Evolutionary conservation across 805 yeast species (phyloP).

Genomic region (Wickerhamiella parazyma): DNA sequence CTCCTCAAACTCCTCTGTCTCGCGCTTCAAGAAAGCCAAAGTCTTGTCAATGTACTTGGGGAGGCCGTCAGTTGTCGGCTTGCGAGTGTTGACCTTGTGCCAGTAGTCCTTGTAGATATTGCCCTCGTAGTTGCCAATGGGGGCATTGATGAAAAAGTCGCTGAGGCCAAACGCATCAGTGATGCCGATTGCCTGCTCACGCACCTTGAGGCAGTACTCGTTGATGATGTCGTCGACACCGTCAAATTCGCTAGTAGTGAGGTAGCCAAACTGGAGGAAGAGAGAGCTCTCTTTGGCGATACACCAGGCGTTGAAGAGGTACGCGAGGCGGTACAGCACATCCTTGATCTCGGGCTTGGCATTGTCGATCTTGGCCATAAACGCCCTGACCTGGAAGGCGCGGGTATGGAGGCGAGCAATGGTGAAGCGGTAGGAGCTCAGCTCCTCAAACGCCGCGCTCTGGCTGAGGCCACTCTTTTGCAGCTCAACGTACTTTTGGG

Average conservation of each 20-base stretch:
- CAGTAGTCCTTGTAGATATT: slow-evolving; percentile 73
- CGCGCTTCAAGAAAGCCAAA: slow-evolving; percentile 23
- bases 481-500: slow-evolving; percentile 19
- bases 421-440: slow-evolving; percentile 28
- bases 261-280: slow-evolving; percentile 51
- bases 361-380: slow-evolving; percentile 26
- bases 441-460: slow-evolving; percentile 28
- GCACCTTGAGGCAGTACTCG: slow-evolving; percentile 34
- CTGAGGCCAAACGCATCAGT: slow-evolving; percentile 76
- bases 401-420: slow-evolving; percentile 29
- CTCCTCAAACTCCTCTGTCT: slow-evolving; percentile 10
- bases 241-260: slow-evolving; percentile 37
- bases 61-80: slow-evolving; percentile 30
- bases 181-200: slow-evolving; percentile 61
- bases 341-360: slow-evolving; percentile 33
- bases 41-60: slow-evolving; percentile 38
- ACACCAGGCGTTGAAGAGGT: slow-evolving; percentile 48
- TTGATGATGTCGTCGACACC: slow-evolving; percentile 32
- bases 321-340: slow-evolving; percentile 41
- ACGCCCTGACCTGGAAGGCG: slow-evolving; percentile 24
- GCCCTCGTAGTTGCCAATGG: slow-evolving; percentile 71
- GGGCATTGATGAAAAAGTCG: slow-evolving; percentile 69
- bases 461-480: slow-evolving; percentile 16
- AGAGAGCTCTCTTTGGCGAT: slow-evolving; percentile 59
- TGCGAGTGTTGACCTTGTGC: slow-evolving; percentile 42